Base-by-base conservation (phyloP, 83 land plant genomes). In the Picea mariana region DNA sequence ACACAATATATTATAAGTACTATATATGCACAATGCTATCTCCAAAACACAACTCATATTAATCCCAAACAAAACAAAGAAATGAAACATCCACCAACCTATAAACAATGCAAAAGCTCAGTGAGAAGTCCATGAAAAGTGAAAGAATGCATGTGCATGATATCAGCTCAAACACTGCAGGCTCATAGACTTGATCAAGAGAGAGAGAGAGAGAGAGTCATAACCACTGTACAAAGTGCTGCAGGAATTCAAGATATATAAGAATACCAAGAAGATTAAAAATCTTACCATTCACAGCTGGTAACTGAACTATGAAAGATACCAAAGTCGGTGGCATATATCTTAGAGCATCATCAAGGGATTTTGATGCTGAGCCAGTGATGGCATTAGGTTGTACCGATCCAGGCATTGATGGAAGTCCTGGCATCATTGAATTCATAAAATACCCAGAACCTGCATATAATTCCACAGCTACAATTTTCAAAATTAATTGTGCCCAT, bases 231-330 rank as follows among this genome's bases (percentile, higher is more conserved):
- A 52, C 11, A 0, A 9, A 52, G 55, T 52, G 0, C 55, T 11
- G 11, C 13, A 52, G 55, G 55, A 52, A 52, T 12, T 52, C 21
- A 65, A 65, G 13, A 65, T 65, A 23, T n/a, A 65, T 65, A 20
- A 20, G 3, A 65, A 23, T 23, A 65, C 7, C 6, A 65, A 65
- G 67, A 27, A 24, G 79, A 15, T 13, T 63, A 4, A 52, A n/a
- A 34, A 64, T 9, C 67, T 68, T 88, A 93, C 95, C 95, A 73
- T 91, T 88, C 62, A 89, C 87, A 67, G 72, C 81, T 71, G 94
- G 94, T 75, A 93, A 62, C 55, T 79, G 81, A 80, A 86, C 72
- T 72, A 89, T 77, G 82, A 91, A 91, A 13, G 88, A 78, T 11
- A 68, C 83, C 76, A 93, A 78, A 27, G 88, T 67, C 68, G 93